A percentile compares a stretch with the other conserved stretches of the same genome.
Conservation (phyloP, 495 filamentous ascomycete genomes). For the Peziza echinospora region DNA sequence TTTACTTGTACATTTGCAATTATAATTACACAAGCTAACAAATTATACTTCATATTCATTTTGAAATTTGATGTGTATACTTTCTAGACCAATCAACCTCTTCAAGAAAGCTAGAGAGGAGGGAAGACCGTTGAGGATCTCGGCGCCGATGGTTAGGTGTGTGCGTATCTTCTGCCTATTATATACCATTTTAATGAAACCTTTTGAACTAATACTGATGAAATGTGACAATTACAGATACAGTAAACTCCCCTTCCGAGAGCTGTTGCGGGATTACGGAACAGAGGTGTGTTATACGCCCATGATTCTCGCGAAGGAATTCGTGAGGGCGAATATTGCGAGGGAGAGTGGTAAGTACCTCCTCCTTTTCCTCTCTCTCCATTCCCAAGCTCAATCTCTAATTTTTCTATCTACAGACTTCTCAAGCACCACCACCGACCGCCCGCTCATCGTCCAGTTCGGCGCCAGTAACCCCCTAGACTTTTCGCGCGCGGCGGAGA, state of each 20-base stretch:
- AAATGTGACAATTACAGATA: no score
- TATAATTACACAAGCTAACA: no score
- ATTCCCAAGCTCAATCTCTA: conserved; percentile 1
- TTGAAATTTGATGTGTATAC: no score
- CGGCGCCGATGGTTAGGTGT: conserved; percentile 50
- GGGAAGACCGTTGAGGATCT: conserved; percentile 31
- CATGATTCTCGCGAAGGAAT: conserved; percentile 53
- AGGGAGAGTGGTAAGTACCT: conserved; percentile 30
- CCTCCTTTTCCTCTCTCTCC: background rate
- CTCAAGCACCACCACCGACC: conserved; percentile 20
- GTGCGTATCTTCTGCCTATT: background rate
- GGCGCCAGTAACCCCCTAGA: conserved; percentile 34
- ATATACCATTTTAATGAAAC: background rate
- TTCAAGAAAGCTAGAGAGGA: conserved; percentile 33
- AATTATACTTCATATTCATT: no score
- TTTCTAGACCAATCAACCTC: conserved; percentile 36
- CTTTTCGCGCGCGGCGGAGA: conserved; percentile 35
- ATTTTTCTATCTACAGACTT: conserved; percentile 20
- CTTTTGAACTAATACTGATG: background rate
- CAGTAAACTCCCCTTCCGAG: conserved; percentile 37
- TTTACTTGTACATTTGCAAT: no score
- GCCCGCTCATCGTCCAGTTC: conserved; percentile 42
- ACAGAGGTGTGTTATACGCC: conserved; percentile 46
- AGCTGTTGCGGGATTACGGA: conserved; percentile 35
- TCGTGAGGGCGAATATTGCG: conserved; percentile 35